Evolutionary conservation across 495 filamentous ascomycete genomes (phyloP).

Genomic region (Xylaria intraflava): DNA sequence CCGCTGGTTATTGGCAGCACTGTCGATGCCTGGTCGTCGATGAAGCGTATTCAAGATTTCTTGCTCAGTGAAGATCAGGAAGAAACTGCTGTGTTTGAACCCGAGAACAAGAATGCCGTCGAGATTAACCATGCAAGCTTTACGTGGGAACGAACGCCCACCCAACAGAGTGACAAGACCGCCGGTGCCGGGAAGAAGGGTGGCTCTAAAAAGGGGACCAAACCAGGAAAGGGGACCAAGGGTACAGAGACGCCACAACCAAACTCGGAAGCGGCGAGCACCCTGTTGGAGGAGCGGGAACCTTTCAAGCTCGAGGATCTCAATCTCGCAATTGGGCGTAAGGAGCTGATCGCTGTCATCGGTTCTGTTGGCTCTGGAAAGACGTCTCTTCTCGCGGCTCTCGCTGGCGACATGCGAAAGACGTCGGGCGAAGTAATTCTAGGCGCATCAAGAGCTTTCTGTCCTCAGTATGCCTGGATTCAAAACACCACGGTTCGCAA

Average conservation of each 20-base stretch:
- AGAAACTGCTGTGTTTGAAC: conserved; percentile 62
- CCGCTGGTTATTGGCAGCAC: conserved; percentile 83
- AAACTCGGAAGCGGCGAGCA: conserved; percentile 46
- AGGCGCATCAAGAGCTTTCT: conserved; percentile 77
- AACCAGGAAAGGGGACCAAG: conserved; percentile 29
- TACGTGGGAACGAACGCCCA: conserved; percentile 81
- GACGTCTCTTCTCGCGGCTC: conserved; percentile 78
- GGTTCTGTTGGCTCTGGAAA: conserved; percentile 90
- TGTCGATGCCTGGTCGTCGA: conserved; percentile 78
- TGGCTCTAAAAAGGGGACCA: conserved; percentile 34
- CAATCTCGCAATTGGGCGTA: conserved; percentile 64
- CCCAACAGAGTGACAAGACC: conserved; percentile 47
- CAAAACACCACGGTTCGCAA: conserved; percentile 81
- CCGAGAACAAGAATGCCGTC: conserved; percentile 59
- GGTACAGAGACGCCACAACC: conserved; percentile 19
- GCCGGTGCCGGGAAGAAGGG: conserved; percentile 31
- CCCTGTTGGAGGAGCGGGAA: conserved; percentile 50
- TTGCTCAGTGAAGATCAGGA: conserved; percentile 75
- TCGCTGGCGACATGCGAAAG: conserved; percentile 90
- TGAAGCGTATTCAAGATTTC: conserved; percentile 81
- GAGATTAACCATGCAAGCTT: conserved; percentile 70
- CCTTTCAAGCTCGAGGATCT: conserved; percentile 79
- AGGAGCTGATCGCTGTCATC: conserved; percentile 86
- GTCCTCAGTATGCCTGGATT: conserved; percentile 96
- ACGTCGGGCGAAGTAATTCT: conserved; percentile 66